These are phyloP conservation scores for Penicillium paneum DNA, from an alignment of 2,329 filamentous ascomycete species.

Conservation along the genomic window DNA sequence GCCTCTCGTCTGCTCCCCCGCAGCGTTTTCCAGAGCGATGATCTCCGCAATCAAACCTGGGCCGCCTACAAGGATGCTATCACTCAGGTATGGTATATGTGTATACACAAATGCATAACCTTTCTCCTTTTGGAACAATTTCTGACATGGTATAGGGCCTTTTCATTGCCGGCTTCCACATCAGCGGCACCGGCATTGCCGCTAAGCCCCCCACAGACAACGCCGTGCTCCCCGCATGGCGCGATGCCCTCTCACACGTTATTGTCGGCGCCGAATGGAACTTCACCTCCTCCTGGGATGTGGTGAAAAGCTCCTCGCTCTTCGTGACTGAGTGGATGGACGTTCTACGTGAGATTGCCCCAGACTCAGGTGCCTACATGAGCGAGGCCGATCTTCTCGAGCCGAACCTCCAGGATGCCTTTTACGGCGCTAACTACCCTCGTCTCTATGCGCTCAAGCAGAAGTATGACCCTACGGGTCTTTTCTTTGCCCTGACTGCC, in stretches of 20 bases:
- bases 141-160: slow-evolving; percentile 13
- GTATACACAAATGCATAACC: too few relatives aligned
- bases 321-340: slow-evolving; percentile 23
- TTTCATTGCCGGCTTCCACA: slow-evolving; percentile 24
- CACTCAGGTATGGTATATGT: too few relatives aligned
- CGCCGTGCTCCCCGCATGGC: slow-evolving; percentile 38
- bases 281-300: slow-evolving; percentile 13
- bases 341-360: slow-evolving; percentile 16
- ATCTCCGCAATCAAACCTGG: too few relatives aligned
- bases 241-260: slow-evolving; percentile 44
- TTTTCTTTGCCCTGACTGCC: slow-evolving; percentile 28
- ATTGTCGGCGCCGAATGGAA: slow-evolving; percentile 30
- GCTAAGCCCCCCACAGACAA: slow-evolving; percentile 15
- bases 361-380: slow-evolving; percentile 32
- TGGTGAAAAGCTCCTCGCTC: slow-evolving; percentile 9
- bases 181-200: slow-evolving; percentile 20
- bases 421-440: slow-evolving; percentile 38
- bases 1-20: too few relatives aligned
- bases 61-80: too few relatives aligned
- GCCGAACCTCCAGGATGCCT: slow-evolving; percentile 40
- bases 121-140: too few relatives aligned
- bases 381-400: slow-evolving; percentile 42
- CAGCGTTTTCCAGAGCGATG: too few relatives aligned
- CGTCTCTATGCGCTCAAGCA: slow-evolving; percentile 29
- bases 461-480: slow-evolving; percentile 30